phyloP scores from a whole-genome alignment of 1,284 basidiomycete genomes.

The Serendipita sp. region DNA sequence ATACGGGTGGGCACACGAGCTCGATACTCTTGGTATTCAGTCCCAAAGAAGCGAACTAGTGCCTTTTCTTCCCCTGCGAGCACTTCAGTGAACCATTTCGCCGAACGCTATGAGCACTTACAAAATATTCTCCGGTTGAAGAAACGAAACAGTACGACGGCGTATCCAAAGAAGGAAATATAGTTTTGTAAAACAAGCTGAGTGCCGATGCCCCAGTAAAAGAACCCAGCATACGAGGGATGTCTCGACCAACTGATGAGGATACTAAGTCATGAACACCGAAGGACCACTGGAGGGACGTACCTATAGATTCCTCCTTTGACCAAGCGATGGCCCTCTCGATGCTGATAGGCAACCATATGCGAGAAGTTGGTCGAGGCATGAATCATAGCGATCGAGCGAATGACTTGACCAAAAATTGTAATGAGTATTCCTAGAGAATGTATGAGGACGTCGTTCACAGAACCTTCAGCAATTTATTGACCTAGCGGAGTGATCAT shows the following conservation, averaged over 20 bases:
- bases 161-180: conserved; percentile 51
- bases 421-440: conserved; percentile 47
- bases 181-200: conserved; percentile 89
- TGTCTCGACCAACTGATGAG: conserved; percentile 69
- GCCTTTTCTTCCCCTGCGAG: conserved; percentile 55
- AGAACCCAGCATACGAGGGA: conserved; percentile 95
- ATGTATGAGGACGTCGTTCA: not conserved
- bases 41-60: conserved; percentile 69
- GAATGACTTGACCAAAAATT: conserved; percentile 58
- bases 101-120: conserved; percentile 25
- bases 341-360: conserved; percentile 61
- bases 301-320: conserved; percentile 77
- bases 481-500: not conserved
- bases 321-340: conserved; percentile 63
- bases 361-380: conserved; percentile 91
- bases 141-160: conserved; percentile 66
- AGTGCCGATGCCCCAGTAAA: conserved; percentile 93
- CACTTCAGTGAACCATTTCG: not conserved
- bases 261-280: conserved; percentile 1
- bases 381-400: conserved; percentile 90
- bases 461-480: not conserved
- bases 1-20: conserved; percentile 56
- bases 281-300: conserved; percentile 18
- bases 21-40: conserved; percentile 60
- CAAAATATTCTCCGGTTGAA: conserved; percentile 71